Conservation (phyloP, 176 grass and related monocot species). For the Elaeis guineensis region DNA sequence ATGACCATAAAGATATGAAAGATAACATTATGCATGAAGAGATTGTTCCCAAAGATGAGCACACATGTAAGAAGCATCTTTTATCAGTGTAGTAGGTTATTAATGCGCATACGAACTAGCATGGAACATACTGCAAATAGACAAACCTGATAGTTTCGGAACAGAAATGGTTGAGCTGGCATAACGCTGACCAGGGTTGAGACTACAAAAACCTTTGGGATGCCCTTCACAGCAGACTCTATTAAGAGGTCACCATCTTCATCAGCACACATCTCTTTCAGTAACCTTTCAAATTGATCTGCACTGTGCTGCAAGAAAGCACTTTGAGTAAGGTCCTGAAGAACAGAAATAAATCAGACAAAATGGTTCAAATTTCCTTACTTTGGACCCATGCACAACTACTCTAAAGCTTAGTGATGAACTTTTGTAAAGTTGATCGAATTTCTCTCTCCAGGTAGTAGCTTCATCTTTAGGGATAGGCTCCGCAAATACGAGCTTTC, state of each 20-base stretch:
- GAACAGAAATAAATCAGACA: constrained; percentile 6
- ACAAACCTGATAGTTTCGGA: constrained; percentile 92
- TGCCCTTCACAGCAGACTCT: constrained; percentile 88
- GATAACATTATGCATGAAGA: too few relatives aligned
- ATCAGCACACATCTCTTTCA: constrained; percentile 89
- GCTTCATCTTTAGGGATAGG: constrained; percentile 93
- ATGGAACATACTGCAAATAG: constrained; percentile 13
- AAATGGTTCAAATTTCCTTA: constrained; percentile 12
- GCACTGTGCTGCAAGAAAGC: constrained; percentile 86
- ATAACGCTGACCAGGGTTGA: constrained; percentile 92
- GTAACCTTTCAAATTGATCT: constrained; percentile 91
- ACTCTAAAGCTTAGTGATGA: constrained; percentile 97
- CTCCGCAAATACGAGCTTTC: constrained; percentile 96
- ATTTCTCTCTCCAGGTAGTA: constrained; percentile 85
- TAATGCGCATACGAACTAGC: neutral
- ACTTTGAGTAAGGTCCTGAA: constrained; percentile 4
- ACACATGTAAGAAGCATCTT: too few relatives aligned
- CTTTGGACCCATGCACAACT: constrained; percentile 98
- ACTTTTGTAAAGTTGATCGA: constrained; percentile 98
- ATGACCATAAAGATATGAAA: too few relatives aligned
- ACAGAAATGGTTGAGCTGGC: constrained; percentile 93
- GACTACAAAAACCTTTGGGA: constrained; percentile 95
- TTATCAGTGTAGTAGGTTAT: too few relatives aligned
- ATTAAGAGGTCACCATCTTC: constrained; percentile 97
- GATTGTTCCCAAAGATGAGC: too few relatives aligned